Conservation (phyloP, 75 land plant genomes). For the Cunninghamia lanceolata region DNA sequence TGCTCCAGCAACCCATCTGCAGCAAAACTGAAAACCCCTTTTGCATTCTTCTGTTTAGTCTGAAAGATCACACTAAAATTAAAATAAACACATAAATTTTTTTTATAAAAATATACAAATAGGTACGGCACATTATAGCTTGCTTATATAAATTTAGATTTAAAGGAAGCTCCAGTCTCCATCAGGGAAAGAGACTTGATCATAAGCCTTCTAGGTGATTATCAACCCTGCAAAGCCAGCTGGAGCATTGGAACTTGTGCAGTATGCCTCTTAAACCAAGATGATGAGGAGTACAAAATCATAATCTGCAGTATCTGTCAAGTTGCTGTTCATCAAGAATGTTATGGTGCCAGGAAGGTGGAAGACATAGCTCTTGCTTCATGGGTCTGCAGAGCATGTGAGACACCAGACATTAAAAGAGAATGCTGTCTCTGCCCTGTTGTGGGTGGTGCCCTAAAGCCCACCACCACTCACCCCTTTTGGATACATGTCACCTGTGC, state of each 20-base stretch:
- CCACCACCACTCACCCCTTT: conserved; percentile 57
- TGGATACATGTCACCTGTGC: conserved; percentile 99
- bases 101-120: no score
- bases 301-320: conserved; percentile 95
- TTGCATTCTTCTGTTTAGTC: no score
- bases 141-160: conserved; percentile 25
- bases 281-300: conserved; percentile 85
- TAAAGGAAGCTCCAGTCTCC: conserved; percentile 20
- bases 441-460: conserved; percentile 91
- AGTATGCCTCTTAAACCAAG: conserved; percentile 80
- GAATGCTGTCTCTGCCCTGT: conserved; percentile 98
- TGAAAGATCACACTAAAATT: background rate
- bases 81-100: no score
- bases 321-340: conserved; percentile 94
- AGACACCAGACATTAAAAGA: conserved; percentile 60
- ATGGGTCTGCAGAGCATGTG: conserved; percentile 94
- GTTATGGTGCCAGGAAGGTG: conserved; percentile 80
- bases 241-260: conserved; percentile 96
- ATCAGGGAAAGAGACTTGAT: conserved; percentile 42
- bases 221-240: conserved; percentile 52
- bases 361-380: conserved; percentile 48
- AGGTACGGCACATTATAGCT: conserved; percentile 27
- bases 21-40: no score
- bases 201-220: conserved; percentile 36
- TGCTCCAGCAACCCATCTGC: no score